A percentile compares a stretch with the other conserved stretches of the same genome.
Conservation (phyloP, 768 basidiomycete species). For the Holtermanniella nyarrowii region DNA sequence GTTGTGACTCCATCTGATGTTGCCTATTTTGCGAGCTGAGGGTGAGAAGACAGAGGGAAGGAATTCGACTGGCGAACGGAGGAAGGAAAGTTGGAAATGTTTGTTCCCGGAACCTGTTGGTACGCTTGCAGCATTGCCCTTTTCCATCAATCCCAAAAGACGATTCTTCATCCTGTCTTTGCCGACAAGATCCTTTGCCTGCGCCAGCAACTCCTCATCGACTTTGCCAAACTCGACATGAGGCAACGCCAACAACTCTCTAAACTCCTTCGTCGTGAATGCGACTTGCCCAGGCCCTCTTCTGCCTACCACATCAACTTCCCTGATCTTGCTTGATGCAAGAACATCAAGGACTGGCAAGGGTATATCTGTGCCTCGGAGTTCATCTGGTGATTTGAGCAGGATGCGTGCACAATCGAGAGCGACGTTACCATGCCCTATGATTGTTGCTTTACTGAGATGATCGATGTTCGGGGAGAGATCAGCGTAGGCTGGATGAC, state of each 20-base stretch:
- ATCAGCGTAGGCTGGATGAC: constrained; percentile 62
- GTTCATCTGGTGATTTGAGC: constrained; percentile 55
- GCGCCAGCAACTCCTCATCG: constrained; percentile 21
- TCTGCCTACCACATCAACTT: constrained; percentile 73
- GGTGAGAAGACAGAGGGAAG: constrained; percentile 1
- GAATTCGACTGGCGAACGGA: constrained; percentile 32
- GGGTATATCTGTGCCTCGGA: constrained; percentile 70
- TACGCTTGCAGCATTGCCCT: constrained; percentile 14
- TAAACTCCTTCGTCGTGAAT: constrained; percentile 83
- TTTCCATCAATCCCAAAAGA: constrained; percentile 41
- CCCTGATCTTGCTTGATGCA: constrained; percentile 52
- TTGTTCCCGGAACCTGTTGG: constrained; percentile 7
- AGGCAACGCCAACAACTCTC: constrained; percentile 63
- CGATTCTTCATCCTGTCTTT: constrained; percentile 41
- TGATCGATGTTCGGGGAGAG: constrained; percentile 53
- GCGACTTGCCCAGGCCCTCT: constrained; percentile 81
- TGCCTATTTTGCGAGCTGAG: constrained; percentile 3
- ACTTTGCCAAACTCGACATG: constrained; percentile 48
- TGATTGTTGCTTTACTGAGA: constrained; percentile 62
- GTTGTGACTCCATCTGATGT: constrained; percentile 35
- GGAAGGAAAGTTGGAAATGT: constrained; percentile 34
- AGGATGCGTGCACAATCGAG: constrained; percentile 86
- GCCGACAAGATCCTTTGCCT: constrained; percentile 27
- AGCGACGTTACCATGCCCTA: constrained; percentile 92
- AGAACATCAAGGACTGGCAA: constrained; percentile 60